Base-by-base conservation (phyloP, 495 filamentous ascomycete genomes). In the Hypoxylon intermedium region DNA sequence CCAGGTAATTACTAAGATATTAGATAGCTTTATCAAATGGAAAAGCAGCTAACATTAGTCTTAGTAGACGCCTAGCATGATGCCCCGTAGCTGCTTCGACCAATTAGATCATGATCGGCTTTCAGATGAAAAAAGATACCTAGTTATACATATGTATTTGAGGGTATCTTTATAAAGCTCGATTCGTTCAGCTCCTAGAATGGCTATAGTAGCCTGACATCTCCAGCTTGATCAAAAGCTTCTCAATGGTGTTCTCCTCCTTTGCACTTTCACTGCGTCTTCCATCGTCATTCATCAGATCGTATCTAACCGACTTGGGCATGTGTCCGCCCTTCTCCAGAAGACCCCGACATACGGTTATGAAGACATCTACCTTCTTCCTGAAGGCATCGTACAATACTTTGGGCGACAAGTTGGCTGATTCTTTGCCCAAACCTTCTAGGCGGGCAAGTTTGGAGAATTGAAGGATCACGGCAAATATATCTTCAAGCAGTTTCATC, bases 401-500 rank as follows among this genome's bases (percentile, higher is more conserved):
- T 78, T 49, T 72, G 62, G 11, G 82, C 69, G 41, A 80, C 65
- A 38, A 75, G 6, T 70, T 12, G 12, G 73, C 31, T 78, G 70
- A 26, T 72, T 68, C 21, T 77, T 65, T 13, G 0, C 47, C 64
- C n/a, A 28, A 47, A 3, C 49, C 68, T 31, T 67, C 61, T 4
- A 60, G 34, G 11, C 67, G 63, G 9, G 65, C 20, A 18, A 61
- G 21, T 58, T 75, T 75, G 2, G 80, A 80, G 68, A 96, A 96
- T 9, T 78, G 73, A 11, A 98, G 75, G 21, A 97, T 84, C 0
- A 85, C 67, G 5, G 75, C 77, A 55, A 95, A 93, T 3, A 92
- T 90, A 9, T 89, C 86, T 48, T 96, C 91, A 0, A 98, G 75
- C 0, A 95, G 73, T 34, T 80, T 82, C 68, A 92, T 80, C 0